Conservation (phyloP, 306 rosid genomes). For the Sicyos edulis region DNA sequence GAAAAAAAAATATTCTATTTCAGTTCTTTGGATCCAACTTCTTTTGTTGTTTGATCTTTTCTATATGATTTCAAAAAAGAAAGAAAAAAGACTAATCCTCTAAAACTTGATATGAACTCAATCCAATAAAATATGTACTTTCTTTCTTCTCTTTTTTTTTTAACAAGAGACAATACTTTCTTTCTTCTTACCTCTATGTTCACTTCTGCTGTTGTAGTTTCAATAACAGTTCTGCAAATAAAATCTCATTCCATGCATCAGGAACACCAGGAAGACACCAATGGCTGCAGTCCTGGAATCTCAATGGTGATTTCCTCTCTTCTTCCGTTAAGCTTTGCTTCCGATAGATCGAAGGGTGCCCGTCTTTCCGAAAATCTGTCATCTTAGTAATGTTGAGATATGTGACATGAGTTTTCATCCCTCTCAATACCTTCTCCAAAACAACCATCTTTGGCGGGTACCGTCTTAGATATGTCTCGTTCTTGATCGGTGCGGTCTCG, state of each 20-base stretch:
- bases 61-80: constrained; percentile 17
- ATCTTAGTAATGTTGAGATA: constrained; percentile 77
- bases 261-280: constrained; percentile 99
- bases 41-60: constrained; percentile 19
- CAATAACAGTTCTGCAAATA: constrained; percentile 60
- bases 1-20: neutral
- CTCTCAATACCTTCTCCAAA: constrained; percentile 57
- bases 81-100: constrained; percentile 21
- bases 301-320: constrained; percentile 56
- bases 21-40: constrained; percentile 9
- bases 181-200: constrained; percentile 42
- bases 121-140: constrained; percentile 7
- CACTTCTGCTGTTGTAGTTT: constrained; percentile 41
- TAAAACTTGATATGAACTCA: constrained; percentile 9
- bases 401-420: constrained; percentile 70
- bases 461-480: constrained; percentile 59
- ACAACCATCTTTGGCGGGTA: constrained; percentile 70
- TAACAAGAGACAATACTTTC: too few relatives aligned
- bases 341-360: constrained; percentile 88
- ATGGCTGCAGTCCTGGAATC: constrained; percentile 90
- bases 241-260: constrained; percentile 81
- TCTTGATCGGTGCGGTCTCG: constrained; percentile 63
- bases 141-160: neutral
- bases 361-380: constrained; percentile 92
- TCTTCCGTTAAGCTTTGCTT: constrained; percentile 45